Percentiles rank a stretch among this genome's conserved stretches.
phyloP scores from a whole-genome alignment of 2,329 filamentous ascomycete species.

The Penicillium freii region DNA sequence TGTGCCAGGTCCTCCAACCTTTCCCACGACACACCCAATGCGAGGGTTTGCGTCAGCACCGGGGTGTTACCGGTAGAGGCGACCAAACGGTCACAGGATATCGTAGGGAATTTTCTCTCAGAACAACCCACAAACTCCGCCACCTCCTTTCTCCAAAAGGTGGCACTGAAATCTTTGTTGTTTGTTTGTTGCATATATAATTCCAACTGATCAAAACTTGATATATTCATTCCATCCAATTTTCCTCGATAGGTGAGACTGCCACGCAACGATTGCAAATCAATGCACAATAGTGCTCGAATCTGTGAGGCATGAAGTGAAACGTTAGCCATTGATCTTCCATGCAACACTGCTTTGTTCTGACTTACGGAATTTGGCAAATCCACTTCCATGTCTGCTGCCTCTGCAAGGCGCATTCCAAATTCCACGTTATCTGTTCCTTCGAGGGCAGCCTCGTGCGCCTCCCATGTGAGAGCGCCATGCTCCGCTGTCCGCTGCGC shows the following conservation, averaged over 20 bases:
- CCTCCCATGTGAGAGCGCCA: neutral
- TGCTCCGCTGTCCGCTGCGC: neutral
- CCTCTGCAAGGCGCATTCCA: neutral
- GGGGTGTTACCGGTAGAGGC: neutral
- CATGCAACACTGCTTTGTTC: neutral
- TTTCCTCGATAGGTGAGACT: neutral
- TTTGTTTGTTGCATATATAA: neutral
- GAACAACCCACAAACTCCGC: neutral
- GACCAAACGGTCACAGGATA: constrained; percentile 1
- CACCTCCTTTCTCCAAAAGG: neutral
- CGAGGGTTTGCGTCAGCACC: neutral
- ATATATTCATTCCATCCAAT: neutral
- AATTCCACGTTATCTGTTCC: neutral
- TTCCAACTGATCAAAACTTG: neutral
- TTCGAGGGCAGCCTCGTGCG: neutral
- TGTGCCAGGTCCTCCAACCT: neutral
- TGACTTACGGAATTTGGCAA: neutral
- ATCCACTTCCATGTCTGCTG: neutral
- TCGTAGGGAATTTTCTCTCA: neutral
- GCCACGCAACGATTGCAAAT: neutral
- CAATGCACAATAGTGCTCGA: neutral
- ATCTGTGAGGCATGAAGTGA: neutral
- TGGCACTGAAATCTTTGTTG: neutral
- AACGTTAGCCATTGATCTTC: neutral
- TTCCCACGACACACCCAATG: neutral